A percentile compares a stretch with the other conserved stretches of the same genome.
These are phyloP conservation scores for Leptomonas pyrrhocoris DNA, from an alignment of 208 protist species.

Conservation along the genomic window DNA sequence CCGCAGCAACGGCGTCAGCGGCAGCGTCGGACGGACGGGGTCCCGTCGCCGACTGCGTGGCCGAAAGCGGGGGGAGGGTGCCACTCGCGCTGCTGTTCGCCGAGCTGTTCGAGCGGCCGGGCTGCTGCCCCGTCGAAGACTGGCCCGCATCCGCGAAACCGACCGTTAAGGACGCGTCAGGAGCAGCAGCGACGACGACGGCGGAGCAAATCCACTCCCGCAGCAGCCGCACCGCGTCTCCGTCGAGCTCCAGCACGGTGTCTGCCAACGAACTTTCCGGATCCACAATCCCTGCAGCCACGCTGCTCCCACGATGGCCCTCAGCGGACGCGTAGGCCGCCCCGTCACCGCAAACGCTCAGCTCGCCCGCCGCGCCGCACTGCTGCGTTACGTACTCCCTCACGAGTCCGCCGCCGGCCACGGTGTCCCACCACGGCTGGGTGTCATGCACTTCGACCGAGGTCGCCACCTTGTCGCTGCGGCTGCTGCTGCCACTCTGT, in stretches of 20 bases:
- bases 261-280: neutral
- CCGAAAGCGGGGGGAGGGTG: conserved; percentile 3
- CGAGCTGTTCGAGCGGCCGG: neutral
- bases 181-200: neutral
- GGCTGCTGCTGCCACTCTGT: neutral
- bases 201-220: conserved; percentile 1
- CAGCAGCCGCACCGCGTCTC: neutral
- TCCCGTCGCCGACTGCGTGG: neutral
- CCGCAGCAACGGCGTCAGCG: too few relatives aligned
- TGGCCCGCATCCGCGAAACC: neutral
- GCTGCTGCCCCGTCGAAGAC: too few relatives aligned
- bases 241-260: neutral
- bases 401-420: conserved; percentile 4
- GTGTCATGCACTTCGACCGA: neutral
- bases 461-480: neutral
- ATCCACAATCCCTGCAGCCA: neutral
- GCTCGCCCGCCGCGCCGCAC: conserved; percentile 5
- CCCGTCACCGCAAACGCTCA: neutral
- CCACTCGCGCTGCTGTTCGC: conserved; percentile 2
- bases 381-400: conserved; percentile 22
- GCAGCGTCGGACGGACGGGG: too few relatives aligned
- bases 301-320: neutral
- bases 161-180: neutral
- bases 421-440: conserved; percentile 8
- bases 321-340: neutral